phyloP scores from a whole-genome alignment of 2,329 filamentous ascomycete genomes.

The Verticillium tricorpus region DNA sequence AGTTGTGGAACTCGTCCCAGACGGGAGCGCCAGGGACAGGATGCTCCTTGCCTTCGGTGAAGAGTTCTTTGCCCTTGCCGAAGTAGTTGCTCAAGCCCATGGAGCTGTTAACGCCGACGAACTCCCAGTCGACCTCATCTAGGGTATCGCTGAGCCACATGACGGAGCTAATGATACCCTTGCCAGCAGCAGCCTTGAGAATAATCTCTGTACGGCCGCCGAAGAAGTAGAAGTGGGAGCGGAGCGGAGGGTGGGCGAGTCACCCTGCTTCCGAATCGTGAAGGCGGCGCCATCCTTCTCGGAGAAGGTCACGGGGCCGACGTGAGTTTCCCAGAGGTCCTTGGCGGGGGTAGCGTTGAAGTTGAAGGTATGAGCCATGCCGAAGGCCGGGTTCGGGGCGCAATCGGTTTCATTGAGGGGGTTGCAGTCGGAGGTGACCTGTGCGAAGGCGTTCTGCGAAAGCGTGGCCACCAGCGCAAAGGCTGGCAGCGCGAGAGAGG shows the following conservation, averaged over 20 bases:
- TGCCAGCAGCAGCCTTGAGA: constrained; percentile 70
- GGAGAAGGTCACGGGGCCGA: constrained; percentile 60
- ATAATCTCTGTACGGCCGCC: constrained; percentile 75
- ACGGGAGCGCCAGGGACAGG: constrained; percentile 43
- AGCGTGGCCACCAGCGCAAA: constrained; percentile 37
- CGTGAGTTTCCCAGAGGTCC: constrained; percentile 65
- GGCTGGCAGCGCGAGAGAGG: constrained; percentile 24
- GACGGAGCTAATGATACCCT: constrained; percentile 75
- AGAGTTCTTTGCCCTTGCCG: constrained; percentile 65
- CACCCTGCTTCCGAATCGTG: constrained; percentile 62
- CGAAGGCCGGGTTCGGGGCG: constrained; percentile 66
- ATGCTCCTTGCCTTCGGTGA: constrained; percentile 59
- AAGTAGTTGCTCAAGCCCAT: constrained; percentile 72
- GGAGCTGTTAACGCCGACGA: constrained; percentile 62
- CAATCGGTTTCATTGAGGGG: constrained; percentile 66
- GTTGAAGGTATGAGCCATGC: constrained; percentile 55
- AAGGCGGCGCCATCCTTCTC: constrained; percentile 63
- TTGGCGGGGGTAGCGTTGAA: constrained; percentile 59
- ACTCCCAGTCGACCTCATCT: constrained; percentile 87
- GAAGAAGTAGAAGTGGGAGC: constrained; percentile 80
- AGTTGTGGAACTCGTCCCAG: constrained; percentile 65
- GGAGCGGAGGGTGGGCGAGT: constrained; percentile 74
- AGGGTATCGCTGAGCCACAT: constrained; percentile 80
- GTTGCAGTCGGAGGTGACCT: constrained; percentile 75
- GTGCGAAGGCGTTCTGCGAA: constrained; percentile 52